phyloP scores from a whole-genome alignment of 2,329 filamentous ascomycete species.

The Arthrobotrys sphaeroides region DNA sequence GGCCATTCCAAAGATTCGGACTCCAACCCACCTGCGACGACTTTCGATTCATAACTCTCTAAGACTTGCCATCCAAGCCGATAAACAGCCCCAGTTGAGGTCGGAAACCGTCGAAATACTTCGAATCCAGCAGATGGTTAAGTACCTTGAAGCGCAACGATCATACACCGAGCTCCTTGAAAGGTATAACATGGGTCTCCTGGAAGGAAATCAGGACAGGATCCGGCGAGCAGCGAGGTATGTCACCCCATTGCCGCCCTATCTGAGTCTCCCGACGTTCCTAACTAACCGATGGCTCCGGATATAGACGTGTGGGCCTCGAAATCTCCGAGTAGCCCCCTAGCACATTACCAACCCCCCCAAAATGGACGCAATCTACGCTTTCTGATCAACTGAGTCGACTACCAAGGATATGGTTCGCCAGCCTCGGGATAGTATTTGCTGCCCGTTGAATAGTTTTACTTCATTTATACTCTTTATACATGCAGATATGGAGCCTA shows the following conservation, averaged over 20 bases:
- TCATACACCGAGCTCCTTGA: slow-evolving; percentile 83
- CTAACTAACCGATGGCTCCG: background rate
- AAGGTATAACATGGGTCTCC: slow-evolving; percentile 93
- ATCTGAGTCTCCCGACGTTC: background rate
- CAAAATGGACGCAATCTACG: background rate
- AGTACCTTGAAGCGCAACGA: slow-evolving; percentile 85
- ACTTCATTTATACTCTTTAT: background rate
- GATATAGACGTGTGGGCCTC: slow-evolving; percentile 33
- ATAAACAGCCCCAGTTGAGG: background rate
- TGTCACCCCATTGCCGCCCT: slow-evolving; percentile 63
- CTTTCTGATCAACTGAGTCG: no score
- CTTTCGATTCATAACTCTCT: slow-evolving; percentile 58
- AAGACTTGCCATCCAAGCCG: slow-evolving; percentile 54
- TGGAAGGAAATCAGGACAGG: slow-evolving; percentile 83
- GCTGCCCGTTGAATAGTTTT: background rate
- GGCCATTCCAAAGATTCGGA: slow-evolving; percentile 52
- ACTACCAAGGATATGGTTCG: background rate
- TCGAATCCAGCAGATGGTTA: slow-evolving; percentile 73
- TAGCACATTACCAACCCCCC: no score
- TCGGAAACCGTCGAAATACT: background rate
- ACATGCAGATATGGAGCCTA: background rate
- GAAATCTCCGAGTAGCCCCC: slow-evolving; percentile 13
- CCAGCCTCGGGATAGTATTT: background rate
- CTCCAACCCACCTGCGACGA: slow-evolving; percentile 57
- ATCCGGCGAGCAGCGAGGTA: slow-evolving; percentile 83